Evolutionary conservation across 1,284 basidiomycete genomes (phyloP), one percentile per base, ranked within the genome.

Genomic region (Rhodotorula sp.): DNA sequence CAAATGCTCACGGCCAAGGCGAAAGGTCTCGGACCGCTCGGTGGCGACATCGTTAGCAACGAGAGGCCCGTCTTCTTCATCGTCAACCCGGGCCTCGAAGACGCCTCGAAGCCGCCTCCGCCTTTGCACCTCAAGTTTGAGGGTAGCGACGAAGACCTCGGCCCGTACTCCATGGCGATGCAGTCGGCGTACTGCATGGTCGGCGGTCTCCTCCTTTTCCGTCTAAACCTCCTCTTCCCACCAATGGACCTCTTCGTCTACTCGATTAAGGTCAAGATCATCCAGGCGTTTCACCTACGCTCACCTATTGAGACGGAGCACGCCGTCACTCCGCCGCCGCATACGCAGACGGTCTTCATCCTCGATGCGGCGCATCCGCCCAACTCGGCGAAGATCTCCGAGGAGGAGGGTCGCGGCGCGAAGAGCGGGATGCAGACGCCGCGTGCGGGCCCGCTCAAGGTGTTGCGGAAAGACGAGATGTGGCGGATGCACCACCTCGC

Each of bases 1-100:
- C 76, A 77, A 44, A 67, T 55, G 8, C 70, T 77, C 37, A 67
- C 67, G 17, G 76, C 76, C 21, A 75, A 75, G 65, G 76, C 76
- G 32, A 73, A 72, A 36, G 73, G 71, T 0, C 46, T 75, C 21
- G 73, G 73, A 0, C 37, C 57, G 19, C 48, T 67, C 39, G 70
- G 70, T 22, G 66, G 71, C 34, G 76, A 77, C 51, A 53, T 76
- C 29, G n/a, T 64, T 22, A 63, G 58, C 12, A 56, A 51, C 36
- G 69, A 71, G 61, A 67, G 67, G 44, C 48, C 66, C 12, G 57
- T 71, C 4, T 77, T 69, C 41, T 32, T 73, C 41, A 66, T 76
- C 61, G 67, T 68, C 46, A 76, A 76, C 15, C 75, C 75, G 3
- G 75, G 75, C 1, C 63, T 73, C 15, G 67, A 74, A 4, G 66